Conservation (phyloP, 257 asterid species). For the Solanum chaucha region DNA sequence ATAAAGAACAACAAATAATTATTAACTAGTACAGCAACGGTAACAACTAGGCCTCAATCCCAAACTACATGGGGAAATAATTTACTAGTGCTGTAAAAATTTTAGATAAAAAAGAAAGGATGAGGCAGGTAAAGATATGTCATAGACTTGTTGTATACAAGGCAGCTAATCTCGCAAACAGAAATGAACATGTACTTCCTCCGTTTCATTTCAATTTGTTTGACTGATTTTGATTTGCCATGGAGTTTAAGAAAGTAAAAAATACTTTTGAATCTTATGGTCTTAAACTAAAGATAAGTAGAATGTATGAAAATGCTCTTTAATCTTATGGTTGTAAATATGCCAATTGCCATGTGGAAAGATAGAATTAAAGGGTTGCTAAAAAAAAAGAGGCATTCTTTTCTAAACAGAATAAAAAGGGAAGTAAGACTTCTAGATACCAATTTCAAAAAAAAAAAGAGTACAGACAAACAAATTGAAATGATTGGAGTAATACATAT, state of each 20-base stretch:
- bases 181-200: not conserved
- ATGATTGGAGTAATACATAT: not conserved
- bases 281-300: not conserved
- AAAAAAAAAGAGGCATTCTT: not conserved
- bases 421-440: not conserved
- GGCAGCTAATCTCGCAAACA: not conserved
- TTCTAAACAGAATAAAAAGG: not conserved
- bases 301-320: not conserved
- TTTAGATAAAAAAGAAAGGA: not conserved
- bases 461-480: not conserved
- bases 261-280: not conserved
- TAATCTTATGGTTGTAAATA: not conserved
- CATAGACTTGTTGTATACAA: not conserved
- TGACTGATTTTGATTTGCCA: not conserved
- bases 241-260: not conserved
- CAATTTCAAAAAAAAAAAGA: not conserved
- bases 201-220: not conserved
- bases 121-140: not conserved
- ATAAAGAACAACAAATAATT: not conserved
- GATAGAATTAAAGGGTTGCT: not conserved
- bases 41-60: not conserved
- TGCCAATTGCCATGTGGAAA: not conserved
- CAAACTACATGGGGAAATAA: not conserved
- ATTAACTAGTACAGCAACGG: not conserved
- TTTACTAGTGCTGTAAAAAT: not conserved